A percentile compares a stretch with the other conserved stretches of the same genome.
phyloP scores from a whole-genome alignment of 2,329 filamentous ascomycete genomes.

The Ophiostoma triangulosporum region DNA sequence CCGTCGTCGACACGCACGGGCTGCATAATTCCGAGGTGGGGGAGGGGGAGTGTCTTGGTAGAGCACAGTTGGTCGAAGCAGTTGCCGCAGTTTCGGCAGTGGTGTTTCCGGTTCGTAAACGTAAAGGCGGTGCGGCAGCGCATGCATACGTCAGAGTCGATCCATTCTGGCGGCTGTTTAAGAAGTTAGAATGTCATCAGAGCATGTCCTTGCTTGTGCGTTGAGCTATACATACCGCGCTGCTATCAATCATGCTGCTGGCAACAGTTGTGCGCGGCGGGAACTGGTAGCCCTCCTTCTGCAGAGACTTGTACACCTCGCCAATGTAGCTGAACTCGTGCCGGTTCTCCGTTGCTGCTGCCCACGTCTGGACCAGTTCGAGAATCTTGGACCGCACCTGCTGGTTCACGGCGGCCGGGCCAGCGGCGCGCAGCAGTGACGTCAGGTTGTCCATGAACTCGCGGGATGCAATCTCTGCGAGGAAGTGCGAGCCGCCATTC shows the following conservation, averaged over 20 bases:
- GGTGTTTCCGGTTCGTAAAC: slow-evolving; percentile 96
- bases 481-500: slow-evolving; percentile 91
- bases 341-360: slow-evolving; percentile 73
- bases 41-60: slow-evolving; percentile 72
- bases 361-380: slow-evolving; percentile 88
- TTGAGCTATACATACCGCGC: slow-evolving; percentile 61
- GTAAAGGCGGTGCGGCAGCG: slow-evolving; percentile 89
- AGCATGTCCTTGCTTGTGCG: no score
- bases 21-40: slow-evolving; percentile 83
- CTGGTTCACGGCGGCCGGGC: slow-evolving; percentile 59
- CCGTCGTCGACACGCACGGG: slow-evolving; percentile 92
- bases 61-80: slow-evolving; percentile 96
- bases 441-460: slow-evolving; percentile 98
- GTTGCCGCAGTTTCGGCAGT: slow-evolving; percentile 94
- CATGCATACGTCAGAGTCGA: slow-evolving; percentile 97
- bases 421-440: slow-evolving; percentile 73
- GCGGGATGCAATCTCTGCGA: slow-evolving; percentile 85
- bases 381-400: slow-evolving; percentile 85
- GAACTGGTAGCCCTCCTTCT: slow-evolving; percentile 77
- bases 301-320: slow-evolving; percentile 71
- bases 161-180: slow-evolving; percentile 86
- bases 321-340: slow-evolving; percentile 74
- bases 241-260: slow-evolving; percentile 97
- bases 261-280: slow-evolving; percentile 75
- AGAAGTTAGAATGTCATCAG: slow-evolving; percentile 4